These are phyloP conservation scores for Alternaria alternata DNA, from an alignment of 2,329 filamentous ascomycete species.

Conservation along the genomic window DNA sequence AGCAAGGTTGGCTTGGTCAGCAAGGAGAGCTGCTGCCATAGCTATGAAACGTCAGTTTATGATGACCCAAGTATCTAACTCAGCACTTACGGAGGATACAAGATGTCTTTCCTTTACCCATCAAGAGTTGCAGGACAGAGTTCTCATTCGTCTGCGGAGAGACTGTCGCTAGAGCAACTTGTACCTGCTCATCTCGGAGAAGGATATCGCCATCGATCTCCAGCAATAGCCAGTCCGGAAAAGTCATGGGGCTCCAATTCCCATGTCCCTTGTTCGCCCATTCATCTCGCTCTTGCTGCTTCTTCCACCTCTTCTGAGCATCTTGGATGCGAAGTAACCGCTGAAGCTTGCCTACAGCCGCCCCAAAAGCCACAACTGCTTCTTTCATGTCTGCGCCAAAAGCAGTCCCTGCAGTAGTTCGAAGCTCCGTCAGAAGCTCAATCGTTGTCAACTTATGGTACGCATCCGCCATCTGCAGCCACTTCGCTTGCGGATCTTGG, in stretches of 20 bases:
- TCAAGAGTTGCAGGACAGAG: slow-evolving; percentile 71
- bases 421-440: slow-evolving; percentile 59
- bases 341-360: slow-evolving; percentile 58
- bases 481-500: slow-evolving; percentile 44
- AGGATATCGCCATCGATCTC: slow-evolving; percentile 72
- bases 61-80: too few relatives aligned
- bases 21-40: slow-evolving; percentile 61
- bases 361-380: slow-evolving; percentile 54
- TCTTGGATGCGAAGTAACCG: slow-evolving; percentile 55
- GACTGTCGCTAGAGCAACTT: slow-evolving; percentile 69
- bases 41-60: slow-evolving; percentile 42
- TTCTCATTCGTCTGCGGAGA: slow-evolving; percentile 61
- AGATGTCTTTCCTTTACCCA: slow-evolving; percentile 72
- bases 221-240: slow-evolving; percentile 70
- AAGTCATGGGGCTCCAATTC: slow-evolving; percentile 63
- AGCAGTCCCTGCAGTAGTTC: slow-evolving; percentile 39
- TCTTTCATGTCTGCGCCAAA: slow-evolving; percentile 53
- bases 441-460: slow-evolving; percentile 58
- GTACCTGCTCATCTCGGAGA: slow-evolving; percentile 68
- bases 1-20: slow-evolving; percentile 54
- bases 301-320: slow-evolving; percentile 32
- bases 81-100: slow-evolving; percentile 60
- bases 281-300: slow-evolving; percentile 53
- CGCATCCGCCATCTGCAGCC: slow-evolving; percentile 55
- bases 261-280: slow-evolving; percentile 59